phyloP scores from a whole-genome alignment of 2,329 filamentous ascomycete species.

The Blastomyces emzantsi region DNA sequence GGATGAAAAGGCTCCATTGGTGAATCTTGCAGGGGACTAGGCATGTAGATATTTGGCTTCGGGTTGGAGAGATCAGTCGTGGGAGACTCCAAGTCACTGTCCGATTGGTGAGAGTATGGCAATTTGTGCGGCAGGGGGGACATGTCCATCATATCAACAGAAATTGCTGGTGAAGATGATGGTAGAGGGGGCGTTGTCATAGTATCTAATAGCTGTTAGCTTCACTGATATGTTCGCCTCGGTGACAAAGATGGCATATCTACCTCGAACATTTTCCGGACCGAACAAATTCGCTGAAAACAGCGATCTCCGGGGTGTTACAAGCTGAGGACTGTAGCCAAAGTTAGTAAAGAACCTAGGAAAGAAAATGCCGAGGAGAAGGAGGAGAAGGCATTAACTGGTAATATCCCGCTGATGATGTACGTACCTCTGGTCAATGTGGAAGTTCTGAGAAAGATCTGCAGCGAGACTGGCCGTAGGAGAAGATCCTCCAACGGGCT shows the following conservation, averaged over 20 bases:
- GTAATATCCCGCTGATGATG: slow-evolving; percentile 17
- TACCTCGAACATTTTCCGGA: slow-evolving; percentile 52
- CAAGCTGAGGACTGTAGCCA: slow-evolving; percentile 61
- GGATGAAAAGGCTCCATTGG: slow-evolving; percentile 28
- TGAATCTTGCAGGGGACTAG: slow-evolving; percentile 35
- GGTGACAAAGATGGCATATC: slow-evolving; percentile 20
- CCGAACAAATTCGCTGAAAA: slow-evolving; percentile 66
- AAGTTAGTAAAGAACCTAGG: slow-evolving; percentile 10
- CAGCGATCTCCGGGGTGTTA: slow-evolving; percentile 73
- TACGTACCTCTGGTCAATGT: slow-evolving; percentile 82
- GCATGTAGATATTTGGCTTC: slow-evolving; percentile 32
- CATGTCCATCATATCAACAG: slow-evolving; percentile 79
- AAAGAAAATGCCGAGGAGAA: slow-evolving; percentile 22
- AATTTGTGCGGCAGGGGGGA: slow-evolving; percentile 86
- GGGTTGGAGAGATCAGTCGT: slow-evolving; percentile 49
- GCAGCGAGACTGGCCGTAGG: slow-evolving; percentile 84
- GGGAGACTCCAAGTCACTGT: slow-evolving; percentile 62
- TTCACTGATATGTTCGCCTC: slow-evolving; percentile 9
- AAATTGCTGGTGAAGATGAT: slow-evolving; percentile 68
- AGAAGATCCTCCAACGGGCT: slow-evolving; percentile 72
- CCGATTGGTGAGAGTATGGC: slow-evolving; percentile 50
- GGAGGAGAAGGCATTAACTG: not conserved
- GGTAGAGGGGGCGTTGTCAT: slow-evolving; percentile 77
- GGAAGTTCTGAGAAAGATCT: slow-evolving; percentile 94
- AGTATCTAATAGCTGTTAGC: slow-evolving; percentile 49